A percentile compares a stretch with the other conserved stretches of the same genome.
Evolutionary conservation across 75 land plant species (phyloP).

Genomic region (Pinus tabuliformis): DNA sequence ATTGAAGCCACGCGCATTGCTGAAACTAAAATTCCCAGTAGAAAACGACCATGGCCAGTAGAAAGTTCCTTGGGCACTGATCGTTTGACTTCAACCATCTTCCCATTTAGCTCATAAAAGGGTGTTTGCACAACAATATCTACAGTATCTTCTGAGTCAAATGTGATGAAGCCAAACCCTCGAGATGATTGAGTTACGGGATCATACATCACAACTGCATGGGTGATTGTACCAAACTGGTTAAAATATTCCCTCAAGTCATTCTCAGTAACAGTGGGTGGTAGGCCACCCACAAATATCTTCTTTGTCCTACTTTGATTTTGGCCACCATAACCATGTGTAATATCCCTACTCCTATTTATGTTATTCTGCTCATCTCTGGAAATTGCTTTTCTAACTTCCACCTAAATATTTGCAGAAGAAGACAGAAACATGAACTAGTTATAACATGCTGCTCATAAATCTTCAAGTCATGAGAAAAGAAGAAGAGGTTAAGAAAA

Average conservation of each 20-base stretch:
- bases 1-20: conserved; percentile 35
- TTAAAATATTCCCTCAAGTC: conserved; percentile 55
- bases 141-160: conserved; percentile 89
- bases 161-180: conserved; percentile 74
- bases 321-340: conserved; percentile 22
- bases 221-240: conserved; percentile 48
- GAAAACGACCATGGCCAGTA: conserved; percentile 40
- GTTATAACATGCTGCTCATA: conserved; percentile 6
- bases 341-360: conserved; percentile 19
- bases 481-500: no score
- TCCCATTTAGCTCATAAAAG: conserved; percentile 93
- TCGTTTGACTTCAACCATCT: conserved; percentile 94
- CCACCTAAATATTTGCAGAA: conserved; percentile 21
- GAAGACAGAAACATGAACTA: neutral
- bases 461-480: neutral
- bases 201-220: conserved; percentile 59
- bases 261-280: conserved; percentile 44
- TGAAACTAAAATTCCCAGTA: conserved; percentile 33
- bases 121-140: conserved; percentile 75
- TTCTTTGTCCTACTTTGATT: conserved; percentile 58
- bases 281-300: conserved; percentile 52
- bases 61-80: conserved; percentile 88
- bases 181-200: conserved; percentile 50
- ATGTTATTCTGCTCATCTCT: conserved; percentile 47
- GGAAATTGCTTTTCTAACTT: conserved; percentile 50